These are phyloP conservation scores for Psilocybe tampanensis DNA, from an alignment of 768 basidiomycete genomes.

Conservation along the genomic window DNA sequence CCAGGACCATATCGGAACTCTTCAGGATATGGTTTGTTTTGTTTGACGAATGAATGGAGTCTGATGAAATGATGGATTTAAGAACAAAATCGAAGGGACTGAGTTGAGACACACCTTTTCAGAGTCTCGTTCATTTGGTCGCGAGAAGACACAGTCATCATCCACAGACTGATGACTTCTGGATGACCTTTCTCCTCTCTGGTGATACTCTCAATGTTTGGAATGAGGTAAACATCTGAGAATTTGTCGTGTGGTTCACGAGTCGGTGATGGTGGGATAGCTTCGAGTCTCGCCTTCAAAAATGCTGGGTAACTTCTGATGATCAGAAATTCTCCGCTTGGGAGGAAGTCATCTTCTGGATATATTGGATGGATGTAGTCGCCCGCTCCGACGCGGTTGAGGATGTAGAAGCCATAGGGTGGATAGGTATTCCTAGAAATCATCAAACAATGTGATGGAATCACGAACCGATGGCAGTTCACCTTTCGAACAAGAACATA, in stretches of 20 bases:
- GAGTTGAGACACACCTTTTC: slow-evolving; percentile 49
- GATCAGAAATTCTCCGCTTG: slow-evolving; percentile 68
- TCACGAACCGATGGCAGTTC: slow-evolving; percentile 27
- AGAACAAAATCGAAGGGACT: not conserved
- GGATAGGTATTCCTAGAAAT: slow-evolving; percentile 68
- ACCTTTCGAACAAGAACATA: slow-evolving; percentile 90
- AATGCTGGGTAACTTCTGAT: slow-evolving; percentile 75
- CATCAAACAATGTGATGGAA: slow-evolving; percentile 15
- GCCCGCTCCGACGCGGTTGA: slow-evolving; percentile 79
- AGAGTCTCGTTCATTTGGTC: slow-evolving; percentile 76
- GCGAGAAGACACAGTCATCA: slow-evolving; percentile 65
- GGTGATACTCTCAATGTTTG: slow-evolving; percentile 44
- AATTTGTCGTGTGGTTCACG: slow-evolving; percentile 45
- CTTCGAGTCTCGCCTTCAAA: slow-evolving; percentile 49
- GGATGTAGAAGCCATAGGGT: slow-evolving; percentile 82
- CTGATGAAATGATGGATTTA: slow-evolving; percentile 32
- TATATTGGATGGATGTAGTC: slow-evolving; percentile 76
- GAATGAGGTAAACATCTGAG: slow-evolving; percentile 49
- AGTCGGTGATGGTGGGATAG: slow-evolving; percentile 31
- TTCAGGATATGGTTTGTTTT: slow-evolving; percentile 70
- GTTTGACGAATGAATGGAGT: slow-evolving; percentile 67
- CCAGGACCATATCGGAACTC: slow-evolving; percentile 71
- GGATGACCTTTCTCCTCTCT: slow-evolving; percentile 56
- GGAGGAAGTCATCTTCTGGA: slow-evolving; percentile 76
- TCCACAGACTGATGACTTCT: slow-evolving; percentile 75